These are phyloP conservation scores for Eleusine coracana DNA, from an alignment of 176 grass and related monocot genomes.

Conservation along the genomic window DNA sequence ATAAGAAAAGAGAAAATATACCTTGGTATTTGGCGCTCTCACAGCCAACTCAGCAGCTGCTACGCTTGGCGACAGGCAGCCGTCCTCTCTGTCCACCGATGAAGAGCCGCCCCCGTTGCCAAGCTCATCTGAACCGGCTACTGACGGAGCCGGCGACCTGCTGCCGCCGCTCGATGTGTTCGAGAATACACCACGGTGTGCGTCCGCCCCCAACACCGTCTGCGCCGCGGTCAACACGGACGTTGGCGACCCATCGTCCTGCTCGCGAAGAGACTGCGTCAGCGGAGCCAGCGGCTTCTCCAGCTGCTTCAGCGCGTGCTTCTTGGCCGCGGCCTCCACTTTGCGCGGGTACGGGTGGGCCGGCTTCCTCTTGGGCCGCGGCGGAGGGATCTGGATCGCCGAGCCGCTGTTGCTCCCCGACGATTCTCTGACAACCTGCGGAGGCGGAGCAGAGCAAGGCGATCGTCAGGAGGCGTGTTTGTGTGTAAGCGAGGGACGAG, in stretches of 20 bases:
- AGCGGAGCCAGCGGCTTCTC: slow-evolving; percentile 40
- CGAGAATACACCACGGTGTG: not conserved
- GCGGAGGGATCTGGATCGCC: slow-evolving; percentile 83
- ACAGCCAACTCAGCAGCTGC: slow-evolving; percentile 11
- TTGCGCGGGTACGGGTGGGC: slow-evolving; percentile 84
- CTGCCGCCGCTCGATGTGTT: slow-evolving; percentile 35
- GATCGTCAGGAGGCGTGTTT: slow-evolving; percentile 5
- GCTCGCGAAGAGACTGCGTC: slow-evolving; percentile 46
- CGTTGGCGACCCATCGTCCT: slow-evolving; percentile 70
- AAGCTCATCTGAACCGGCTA: slow-evolving; percentile 42
- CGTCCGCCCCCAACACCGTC: slow-evolving; percentile 20
- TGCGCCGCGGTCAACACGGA: slow-evolving; percentile 61
- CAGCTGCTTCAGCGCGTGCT: slow-evolving; percentile 49
- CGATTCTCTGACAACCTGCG: slow-evolving; percentile 68
- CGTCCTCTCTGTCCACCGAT: slow-evolving; percentile 48
- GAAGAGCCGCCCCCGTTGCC: slow-evolving; percentile 35
- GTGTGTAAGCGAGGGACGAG: not conserved
- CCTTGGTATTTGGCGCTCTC: slow-evolving; percentile 28
- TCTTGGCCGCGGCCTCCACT: slow-evolving; percentile 41
- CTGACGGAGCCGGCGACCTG: slow-evolving; percentile 45
- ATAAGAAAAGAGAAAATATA: slow-evolving; percentile 28
- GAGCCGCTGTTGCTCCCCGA: slow-evolving; percentile 32
- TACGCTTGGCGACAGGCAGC: slow-evolving; percentile 22
- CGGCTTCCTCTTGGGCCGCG: slow-evolving; percentile 92
- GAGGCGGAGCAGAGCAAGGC: slow-evolving; percentile 26